Conservation (phyloP, 345 rosid genomes). For the Pistacia vera region DNA sequence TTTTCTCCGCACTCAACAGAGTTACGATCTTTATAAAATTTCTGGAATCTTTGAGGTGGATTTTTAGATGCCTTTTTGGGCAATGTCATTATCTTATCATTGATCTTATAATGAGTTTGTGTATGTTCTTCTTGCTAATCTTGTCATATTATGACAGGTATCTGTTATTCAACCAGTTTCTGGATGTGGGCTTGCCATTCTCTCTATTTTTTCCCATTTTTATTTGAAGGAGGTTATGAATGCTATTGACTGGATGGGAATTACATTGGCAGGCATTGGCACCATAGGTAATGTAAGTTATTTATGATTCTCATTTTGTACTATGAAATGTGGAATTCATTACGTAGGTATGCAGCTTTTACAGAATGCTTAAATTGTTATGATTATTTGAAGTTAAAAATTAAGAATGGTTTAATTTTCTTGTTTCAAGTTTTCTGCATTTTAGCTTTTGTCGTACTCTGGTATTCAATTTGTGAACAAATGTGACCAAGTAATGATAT, state of each 20-base stretch:
- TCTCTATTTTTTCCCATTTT: constrained; percentile 90
- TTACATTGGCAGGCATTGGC: constrained; percentile 92
- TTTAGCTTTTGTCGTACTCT: neutral
- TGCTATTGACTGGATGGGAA: constrained; percentile 92
- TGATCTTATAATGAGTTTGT: constrained; percentile 4
- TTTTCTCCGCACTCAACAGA: neutral
- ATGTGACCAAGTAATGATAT: neutral
- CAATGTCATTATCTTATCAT: constrained; percentile 3
- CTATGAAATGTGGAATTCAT: constrained; percentile 1
- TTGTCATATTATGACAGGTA: constrained; percentile 51
- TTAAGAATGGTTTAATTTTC: neutral
- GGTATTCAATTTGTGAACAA: neutral
- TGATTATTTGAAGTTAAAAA: neutral
- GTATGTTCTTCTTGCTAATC: constrained; percentile 12
- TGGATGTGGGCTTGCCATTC: constrained; percentile 96
- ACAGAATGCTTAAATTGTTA: neutral
- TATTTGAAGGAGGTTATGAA: constrained; percentile 95
- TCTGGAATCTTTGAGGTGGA: neutral
- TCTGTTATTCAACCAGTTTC: constrained; percentile 98
- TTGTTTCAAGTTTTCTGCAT: neutral
- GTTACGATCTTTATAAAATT: neutral
- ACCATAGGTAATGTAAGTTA: constrained; percentile 73
- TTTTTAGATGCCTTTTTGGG: neutral
- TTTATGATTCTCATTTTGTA: constrained; percentile 17
- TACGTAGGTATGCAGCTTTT: constrained; percentile 3